Evolutionary conservation across 805 yeast genomes (phyloP).

Genomic region (Ogataea populi-albae): DNA sequence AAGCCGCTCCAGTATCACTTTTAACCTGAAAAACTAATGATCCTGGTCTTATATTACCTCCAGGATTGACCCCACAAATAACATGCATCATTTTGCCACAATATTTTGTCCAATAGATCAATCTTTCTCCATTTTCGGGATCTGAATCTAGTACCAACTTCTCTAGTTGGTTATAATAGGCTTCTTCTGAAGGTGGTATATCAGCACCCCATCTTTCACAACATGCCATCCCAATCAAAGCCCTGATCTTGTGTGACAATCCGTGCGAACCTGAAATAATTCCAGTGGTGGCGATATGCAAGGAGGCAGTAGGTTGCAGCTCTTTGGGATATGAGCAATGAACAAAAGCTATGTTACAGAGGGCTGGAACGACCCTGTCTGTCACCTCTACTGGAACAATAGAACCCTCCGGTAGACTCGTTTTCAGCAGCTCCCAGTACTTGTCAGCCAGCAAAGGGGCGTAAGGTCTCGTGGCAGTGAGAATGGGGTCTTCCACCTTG

Average conservation of each 20-base stretch:
- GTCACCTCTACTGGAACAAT: slow-evolving; percentile 57
- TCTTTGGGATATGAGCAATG: slow-evolving; percentile 78
- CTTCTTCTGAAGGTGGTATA: slow-evolving; percentile 54
- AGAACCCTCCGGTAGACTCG: slow-evolving; percentile 52
- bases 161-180: slow-evolving; percentile 44
- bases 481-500: slow-evolving; percentile 63
- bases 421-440: slow-evolving; percentile 50
- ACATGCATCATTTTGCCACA: slow-evolving; percentile 74
- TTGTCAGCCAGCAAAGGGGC: slow-evolving; percentile 62
- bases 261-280: slow-evolving; percentile 76
- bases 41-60: slow-evolving; percentile 69
- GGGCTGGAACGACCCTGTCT: slow-evolving; percentile 62
- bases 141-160: slow-evolving; percentile 45
- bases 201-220: slow-evolving; percentile 85
- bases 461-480: slow-evolving; percentile 68
- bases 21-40: slow-evolving; percentile 45
- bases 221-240: slow-evolving; percentile 67
- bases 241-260: slow-evolving; percentile 66
- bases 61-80: slow-evolving; percentile 78
- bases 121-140: slow-evolving; percentile 39
- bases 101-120: slow-evolving; percentile 71
- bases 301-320: slow-evolving; percentile 69
- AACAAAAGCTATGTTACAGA: slow-evolving; percentile 71
- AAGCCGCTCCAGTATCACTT: slow-evolving; percentile 11
- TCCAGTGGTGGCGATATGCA: slow-evolving; percentile 71